These are phyloP conservation scores for Solanum hybrid DNA, from an alignment of 305 asterid species.

Conservation along the genomic window DNA sequence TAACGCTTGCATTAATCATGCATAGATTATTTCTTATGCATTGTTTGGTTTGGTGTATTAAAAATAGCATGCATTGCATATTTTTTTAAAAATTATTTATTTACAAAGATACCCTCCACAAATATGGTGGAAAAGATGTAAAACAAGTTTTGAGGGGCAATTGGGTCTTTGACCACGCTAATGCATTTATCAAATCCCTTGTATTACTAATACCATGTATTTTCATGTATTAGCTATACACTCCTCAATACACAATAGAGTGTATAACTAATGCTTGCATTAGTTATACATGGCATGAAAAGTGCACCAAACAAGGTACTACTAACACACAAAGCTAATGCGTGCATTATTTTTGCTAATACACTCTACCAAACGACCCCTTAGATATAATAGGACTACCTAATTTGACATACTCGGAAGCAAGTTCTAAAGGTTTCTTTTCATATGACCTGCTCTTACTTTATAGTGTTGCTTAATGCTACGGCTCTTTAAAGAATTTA, in stretches of 20 bases:
- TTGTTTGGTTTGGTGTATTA: not conserved
- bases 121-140: not conserved
- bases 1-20: not conserved
- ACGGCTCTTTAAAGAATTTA: not conserved
- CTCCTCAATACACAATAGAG: not conserved
- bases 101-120: not conserved
- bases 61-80: not conserved
- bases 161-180: not conserved
- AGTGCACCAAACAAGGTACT: not conserved
- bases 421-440: not conserved
- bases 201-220: not conserved
- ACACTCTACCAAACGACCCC: not conserved
- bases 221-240: not conserved
- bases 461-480: not conserved
- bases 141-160: not conserved
- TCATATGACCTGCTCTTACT: not conserved
- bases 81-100: too few relatives aligned
- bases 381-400: not conserved
- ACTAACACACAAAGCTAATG: not conserved
- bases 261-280: not conserved
- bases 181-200: not conserved
- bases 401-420: not conserved
- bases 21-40: not conserved
- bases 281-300: not conserved
- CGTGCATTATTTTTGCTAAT: not conserved